phyloP scores from a whole-genome alignment of 371 early-diverging fungal genomes.

The Actinomortierella ambigua region DNA sequence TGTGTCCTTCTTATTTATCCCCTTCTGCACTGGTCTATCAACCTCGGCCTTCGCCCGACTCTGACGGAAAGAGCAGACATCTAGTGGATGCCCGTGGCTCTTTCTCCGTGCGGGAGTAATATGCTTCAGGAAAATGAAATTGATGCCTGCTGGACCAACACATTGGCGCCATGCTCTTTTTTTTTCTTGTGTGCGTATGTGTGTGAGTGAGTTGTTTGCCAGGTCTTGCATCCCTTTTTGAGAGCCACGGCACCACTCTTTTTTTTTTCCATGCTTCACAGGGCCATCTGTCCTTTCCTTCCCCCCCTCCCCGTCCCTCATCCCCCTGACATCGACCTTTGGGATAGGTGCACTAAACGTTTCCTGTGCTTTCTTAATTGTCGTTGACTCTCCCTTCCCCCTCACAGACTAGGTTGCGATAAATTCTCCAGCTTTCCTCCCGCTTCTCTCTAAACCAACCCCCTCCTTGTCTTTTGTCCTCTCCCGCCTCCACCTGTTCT shows the following conservation, averaged over 20 bases:
- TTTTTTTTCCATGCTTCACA: neutral
- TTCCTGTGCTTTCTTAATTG: neutral
- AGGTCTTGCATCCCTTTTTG: neutral
- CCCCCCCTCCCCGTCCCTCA: too few relatives aligned
- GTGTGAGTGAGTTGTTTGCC: too few relatives aligned
- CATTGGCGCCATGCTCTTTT: too few relatives aligned
- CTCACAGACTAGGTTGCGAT: too few relatives aligned
- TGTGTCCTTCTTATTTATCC: conserved; percentile 1
- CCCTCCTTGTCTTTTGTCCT: neutral
- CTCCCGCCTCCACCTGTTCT: neutral
- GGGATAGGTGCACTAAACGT: too few relatives aligned
- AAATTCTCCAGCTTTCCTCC: neutral
- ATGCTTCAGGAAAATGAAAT: too few relatives aligned
- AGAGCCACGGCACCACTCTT: neutral
- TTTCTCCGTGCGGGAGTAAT: too few relatives aligned
- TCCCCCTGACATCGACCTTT: neutral
- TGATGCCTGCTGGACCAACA: too few relatives aligned
- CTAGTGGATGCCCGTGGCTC: too few relatives aligned
- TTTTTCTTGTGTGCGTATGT: too few relatives aligned
- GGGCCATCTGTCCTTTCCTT: neutral
- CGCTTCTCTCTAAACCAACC: neutral
- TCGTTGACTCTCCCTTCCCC: neutral
- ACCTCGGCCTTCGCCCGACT: too few relatives aligned
- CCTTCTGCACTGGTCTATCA: neutral
- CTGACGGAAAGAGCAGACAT: too few relatives aligned